These are phyloP conservation scores for Mycosphaerella sp. DNA, from an alignment of 2,329 filamentous ascomycete species.

Conservation along the genomic window DNA sequence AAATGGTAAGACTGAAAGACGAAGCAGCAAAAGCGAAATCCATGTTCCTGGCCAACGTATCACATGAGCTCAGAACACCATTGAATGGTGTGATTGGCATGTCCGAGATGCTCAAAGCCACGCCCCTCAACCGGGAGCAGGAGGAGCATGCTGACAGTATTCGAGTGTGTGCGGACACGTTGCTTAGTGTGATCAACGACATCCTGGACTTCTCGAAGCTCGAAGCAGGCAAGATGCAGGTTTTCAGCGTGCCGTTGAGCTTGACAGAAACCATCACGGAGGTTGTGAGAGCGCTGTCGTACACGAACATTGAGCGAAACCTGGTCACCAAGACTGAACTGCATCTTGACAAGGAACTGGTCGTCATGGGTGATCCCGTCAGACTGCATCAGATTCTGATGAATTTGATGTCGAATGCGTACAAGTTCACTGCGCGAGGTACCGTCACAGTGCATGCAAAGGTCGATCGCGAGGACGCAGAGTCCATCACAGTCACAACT, in stretches of 20 bases:
- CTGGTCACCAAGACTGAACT: slow-evolving; percentile 52
- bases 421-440: slow-evolving; percentile 87
- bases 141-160: slow-evolving; percentile 58
- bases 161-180: slow-evolving; percentile 55
- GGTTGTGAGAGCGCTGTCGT: slow-evolving; percentile 56
- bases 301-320: slow-evolving; percentile 56
- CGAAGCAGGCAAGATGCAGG: slow-evolving; percentile 50
- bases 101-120: slow-evolving; percentile 56
- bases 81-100: slow-evolving; percentile 52
- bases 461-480: slow-evolving; percentile 62
- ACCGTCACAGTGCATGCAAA: slow-evolving; percentile 76
- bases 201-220: slow-evolving; percentile 49
- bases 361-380: slow-evolving; percentile 47
- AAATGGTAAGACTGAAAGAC: slow-evolving; percentile 74
- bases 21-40: slow-evolving; percentile 78
- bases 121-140: slow-evolving; percentile 51
- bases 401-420: slow-evolving; percentile 85
- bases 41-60: slow-evolving; percentile 59
- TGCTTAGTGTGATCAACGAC: slow-evolving; percentile 49
- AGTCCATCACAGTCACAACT: slow-evolving; percentile 69
- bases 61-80: slow-evolving; percentile 53
- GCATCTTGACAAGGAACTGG: slow-evolving; percentile 50
- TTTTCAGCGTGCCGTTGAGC: slow-evolving; percentile 53
- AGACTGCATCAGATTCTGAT: slow-evolving; percentile 52
- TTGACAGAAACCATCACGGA: slow-evolving; percentile 55